Evolutionary conservation across 164 flowering plant species (phyloP), one percentile per base, ranked within the genome.

Genomic region (Piper betle): DNA sequence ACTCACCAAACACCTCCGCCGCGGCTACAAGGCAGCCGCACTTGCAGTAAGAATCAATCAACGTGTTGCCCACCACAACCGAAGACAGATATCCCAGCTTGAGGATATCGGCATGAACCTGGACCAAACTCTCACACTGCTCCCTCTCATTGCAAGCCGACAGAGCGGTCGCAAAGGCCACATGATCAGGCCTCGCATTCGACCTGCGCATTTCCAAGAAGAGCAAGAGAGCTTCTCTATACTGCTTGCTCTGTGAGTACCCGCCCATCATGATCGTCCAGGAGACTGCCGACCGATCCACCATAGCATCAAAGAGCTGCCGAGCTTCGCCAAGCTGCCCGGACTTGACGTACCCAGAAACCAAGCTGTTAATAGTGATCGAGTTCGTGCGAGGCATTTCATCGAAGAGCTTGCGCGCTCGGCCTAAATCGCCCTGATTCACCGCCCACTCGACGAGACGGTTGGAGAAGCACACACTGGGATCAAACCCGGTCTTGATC

Each of bases 241-340:
- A 70, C 20, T 66, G 70, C 52, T 69, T 63, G 16, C 20, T 25
- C 58, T 73, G 79, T 6, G 77, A 64, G 62, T 84, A 84, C 8
- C 81, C 95, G 20, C 87, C 87, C 8, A 90, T 90, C 67, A 90
- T 17, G 67, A 84, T 79, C 16, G 91, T 90, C 97, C 97, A 90
- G 0, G 87, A 69, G 7, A 90, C 87, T 0, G 68, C 75, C 6
- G 75, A 80, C 16, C 85, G 82, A 2, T 73, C 72, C 12, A 11
- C 37, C 78, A 79, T 76, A 33, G 58, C 41, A 63, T 87, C 78
- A 63, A 90, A 81, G 62, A 87, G 55, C 65, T 66, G 50, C 43
- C 74, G 76, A 8, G 97, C 97, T 39, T 57, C 62, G 0, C 52
- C 12, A 41, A 90, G 73, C 59, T 82, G 46, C 10, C 85, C 85